Base-by-base conservation (phyloP, 2,329 filamentous ascomycete genomes). In the Simplicillium sp. region DNA sequence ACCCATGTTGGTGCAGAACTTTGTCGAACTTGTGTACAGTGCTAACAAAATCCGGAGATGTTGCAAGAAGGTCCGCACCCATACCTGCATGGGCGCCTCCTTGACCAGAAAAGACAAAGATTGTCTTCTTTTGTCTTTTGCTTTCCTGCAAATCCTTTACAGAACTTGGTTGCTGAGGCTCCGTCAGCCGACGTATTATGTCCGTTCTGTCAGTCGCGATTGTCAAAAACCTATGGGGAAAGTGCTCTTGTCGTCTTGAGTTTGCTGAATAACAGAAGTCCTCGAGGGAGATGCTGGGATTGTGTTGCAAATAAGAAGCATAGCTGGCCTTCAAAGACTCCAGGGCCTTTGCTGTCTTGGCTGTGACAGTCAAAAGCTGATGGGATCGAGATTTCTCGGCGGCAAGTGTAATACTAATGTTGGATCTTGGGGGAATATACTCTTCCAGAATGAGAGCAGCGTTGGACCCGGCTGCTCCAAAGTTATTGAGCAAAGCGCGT, bases 101-200 rank as follows among this genome's bases (percentile, higher is more conserved):
- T 41, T 62, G 59, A 3, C 59, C 59, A 3, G 59, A 59, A 36
- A 61, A 62, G 1, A 54, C 52, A 36, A 62, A 61, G 1, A 55
- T 50, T 1, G 46, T 44, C 29, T 47, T 54, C 4, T 41, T 49
- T 17, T 34, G 37, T 17, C 7, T n/a, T 32, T 49, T 4, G 33
- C 15, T 11, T 35, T 36, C 5, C 28, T 25, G 9, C 6, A 9
- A 25, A 25, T 6, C 20, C 9, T 25, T 25, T 6, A 5, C 20
- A 25, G 9, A 25, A 25, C 9, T 25, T 25, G 20, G 20, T 25
- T 25, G 20, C 5, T 25, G 20, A 9, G 20, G 9, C 9, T 25
- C 20, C 9, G 20, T 25, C 20, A 25, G 20, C 20, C 20, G 20
- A 5, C 20, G 20, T 25, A 28, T 17, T 14, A 46, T 31, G 11